Conservation (phyloP, 495 filamentous ascomycete species). For the Friedmanniomyces simplex region DNA sequence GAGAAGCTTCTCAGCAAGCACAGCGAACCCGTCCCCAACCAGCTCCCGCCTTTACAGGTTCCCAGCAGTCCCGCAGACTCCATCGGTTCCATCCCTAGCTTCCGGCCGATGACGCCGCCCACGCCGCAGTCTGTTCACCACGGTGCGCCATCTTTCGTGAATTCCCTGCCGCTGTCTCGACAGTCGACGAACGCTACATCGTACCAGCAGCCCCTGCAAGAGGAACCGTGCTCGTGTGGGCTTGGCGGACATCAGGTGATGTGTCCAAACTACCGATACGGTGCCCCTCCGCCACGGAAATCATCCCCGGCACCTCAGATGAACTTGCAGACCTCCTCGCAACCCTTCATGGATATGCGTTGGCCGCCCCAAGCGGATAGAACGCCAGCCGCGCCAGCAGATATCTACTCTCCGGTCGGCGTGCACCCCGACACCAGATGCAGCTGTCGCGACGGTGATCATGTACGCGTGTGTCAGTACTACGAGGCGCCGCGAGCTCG, state of each 20-base stretch:
- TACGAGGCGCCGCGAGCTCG: background rate
- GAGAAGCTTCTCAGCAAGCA: slow-evolving; percentile 54
- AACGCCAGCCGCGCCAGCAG: background rate
- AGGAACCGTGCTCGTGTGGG: slow-evolving; percentile 2
- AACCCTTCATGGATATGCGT: background rate
- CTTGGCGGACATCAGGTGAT: slow-evolving; percentile 1
- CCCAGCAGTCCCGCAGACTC: background rate
- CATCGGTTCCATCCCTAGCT: background rate
- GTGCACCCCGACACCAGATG: background rate
- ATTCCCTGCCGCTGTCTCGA: background rate
- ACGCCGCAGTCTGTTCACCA: background rate
- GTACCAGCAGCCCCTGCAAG: background rate
- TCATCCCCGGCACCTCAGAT: background rate
- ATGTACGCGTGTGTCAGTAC: background rate
- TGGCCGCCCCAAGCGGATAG: background rate
- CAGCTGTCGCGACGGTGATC: background rate
- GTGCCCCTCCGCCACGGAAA: background rate
- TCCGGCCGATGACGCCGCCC: background rate
- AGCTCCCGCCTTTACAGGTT: background rate
- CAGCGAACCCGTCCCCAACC: background rate
- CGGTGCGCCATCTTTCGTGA: background rate
- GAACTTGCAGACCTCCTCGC: background rate
- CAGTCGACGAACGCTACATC: background rate
- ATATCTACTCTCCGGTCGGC: background rate
- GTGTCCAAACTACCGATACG: slow-evolving; percentile 10